These are phyloP conservation scores for Magnaporthales sp. DNA, from an alignment of 2,329 filamentous ascomycete genomes.

Conservation along the genomic window DNA sequence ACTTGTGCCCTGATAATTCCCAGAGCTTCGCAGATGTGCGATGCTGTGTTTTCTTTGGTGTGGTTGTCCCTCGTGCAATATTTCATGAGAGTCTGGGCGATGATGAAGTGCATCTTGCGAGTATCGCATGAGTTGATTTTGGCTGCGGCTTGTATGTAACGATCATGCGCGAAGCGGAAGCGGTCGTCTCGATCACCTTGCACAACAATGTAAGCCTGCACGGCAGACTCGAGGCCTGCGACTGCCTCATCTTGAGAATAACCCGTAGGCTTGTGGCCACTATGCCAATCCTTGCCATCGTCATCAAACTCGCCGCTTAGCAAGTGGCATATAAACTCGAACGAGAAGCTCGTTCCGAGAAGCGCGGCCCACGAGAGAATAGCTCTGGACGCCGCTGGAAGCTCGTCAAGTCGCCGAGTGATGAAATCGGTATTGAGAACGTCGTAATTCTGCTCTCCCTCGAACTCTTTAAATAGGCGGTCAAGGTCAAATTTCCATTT, in stretches of 20 bases:
- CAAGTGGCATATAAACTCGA: constrained; percentile 67
- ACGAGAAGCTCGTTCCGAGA: constrained; percentile 76
- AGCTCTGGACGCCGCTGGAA: constrained; percentile 64
- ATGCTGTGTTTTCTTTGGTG: constrained; percentile 63
- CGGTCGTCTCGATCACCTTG: constrained; percentile 77
- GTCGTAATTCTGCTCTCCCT: constrained; percentile 68
- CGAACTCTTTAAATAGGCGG: constrained; percentile 76
- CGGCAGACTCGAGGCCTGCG: constrained; percentile 70
- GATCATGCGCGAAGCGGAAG: constrained; percentile 83
- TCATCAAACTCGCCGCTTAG: constrained; percentile 66
- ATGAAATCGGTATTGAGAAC: constrained; percentile 79
- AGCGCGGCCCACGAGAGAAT: constrained; percentile 83
- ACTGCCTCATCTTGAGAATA: constrained; percentile 62
- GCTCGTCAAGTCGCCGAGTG: constrained; percentile 64
- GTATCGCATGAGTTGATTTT: constrained; percentile 61
- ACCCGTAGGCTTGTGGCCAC: constrained; percentile 28
- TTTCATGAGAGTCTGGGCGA: constrained; percentile 72
- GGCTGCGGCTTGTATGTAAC: constrained; percentile 69
- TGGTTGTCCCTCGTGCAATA: constrained; percentile 54
- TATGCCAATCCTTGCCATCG: constrained; percentile 21
- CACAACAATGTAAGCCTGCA: constrained; percentile 74
- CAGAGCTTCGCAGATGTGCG: constrained; percentile 72
- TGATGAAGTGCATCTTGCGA: constrained; percentile 82
- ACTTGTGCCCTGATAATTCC: constrained; percentile 64
- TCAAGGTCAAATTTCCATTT: constrained; percentile 83